Evolutionary conservation across 2,329 filamentous ascomycete species (phyloP), one percentile per base, ranked within the genome.

Genomic region (Botrytis byssoidea): DNA sequence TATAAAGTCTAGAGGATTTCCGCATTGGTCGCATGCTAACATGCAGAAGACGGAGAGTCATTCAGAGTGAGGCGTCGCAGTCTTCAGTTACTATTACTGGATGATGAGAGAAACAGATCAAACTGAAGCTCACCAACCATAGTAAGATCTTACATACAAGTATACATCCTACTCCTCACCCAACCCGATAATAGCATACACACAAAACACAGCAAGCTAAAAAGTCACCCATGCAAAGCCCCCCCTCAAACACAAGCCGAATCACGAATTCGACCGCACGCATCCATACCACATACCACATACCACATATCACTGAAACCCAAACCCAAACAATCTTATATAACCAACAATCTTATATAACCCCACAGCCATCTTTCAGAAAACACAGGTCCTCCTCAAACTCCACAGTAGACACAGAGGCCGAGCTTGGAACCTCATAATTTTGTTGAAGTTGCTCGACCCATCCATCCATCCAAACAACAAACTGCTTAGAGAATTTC

Each of bases 141-240:
- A 57, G 6, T 3, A 9, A 40, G 1, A 37, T 37, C 6, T 9
- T 37, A 51, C 46, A 51, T 3, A 18, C 14, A 32, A 57, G 5
- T 20, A 0, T 5, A 9, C n/a, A 18, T 57, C 0, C n/a, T 4
- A 8, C 14, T 2, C 16, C 51, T 16, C 2, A 7, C 3, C 14
- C n/a, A 59, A 59, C 20, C 7, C n/a, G 1, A 35, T 4, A 35
- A n/a, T 4, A 35, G 0, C 57, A 35, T 22, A 2, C 10, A 59
- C 18, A 2, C 9, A 59, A 18, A 20, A 35, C 4, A 57, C n/a
- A 57, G n/a, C 29, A 0, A 3, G 4, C 4, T 4, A 1, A 29
- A 32, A 59, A 10, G 6, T 22, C 44, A 22, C 20, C 16, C 29
- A 29, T 59, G 6, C 55, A 32, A 20, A 32, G 1, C 16, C 29